Evolutionary conservation across 2,329 filamentous ascomycete genomes (phyloP), one percentile per base, ranked within the genome.

Genomic region (Beauveria sp.): DNA sequence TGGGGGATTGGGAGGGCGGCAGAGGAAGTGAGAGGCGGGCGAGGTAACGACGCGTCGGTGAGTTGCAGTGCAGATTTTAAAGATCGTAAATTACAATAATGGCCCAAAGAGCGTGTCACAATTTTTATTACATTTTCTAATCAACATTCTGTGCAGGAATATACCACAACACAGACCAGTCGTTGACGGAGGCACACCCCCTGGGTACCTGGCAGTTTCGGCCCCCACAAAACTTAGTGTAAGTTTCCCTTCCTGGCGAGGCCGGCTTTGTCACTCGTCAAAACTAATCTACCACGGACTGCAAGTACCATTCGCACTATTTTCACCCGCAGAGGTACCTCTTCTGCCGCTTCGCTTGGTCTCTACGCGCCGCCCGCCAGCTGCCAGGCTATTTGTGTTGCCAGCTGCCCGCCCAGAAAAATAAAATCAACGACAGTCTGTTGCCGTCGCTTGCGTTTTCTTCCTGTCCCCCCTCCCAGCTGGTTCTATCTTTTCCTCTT

Each of bases 161-260:
- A 28, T 10, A 28, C 9, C 6, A 44, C 26, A 20, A 3, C n/a
- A 8, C 40, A 34, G 22, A 30, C n/a, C 54, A 8, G 5, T 14
- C 18, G 10, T 55, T 41, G 24, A 14, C 57, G 22, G 57, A 47
- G 48, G 50, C 14, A 5, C 57, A 53, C 26, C 40, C 5, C 8
- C 10, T 54, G 12, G 48, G 41, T 59, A 59, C 57, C 48, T 59
- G 18, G 14, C 16, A 54, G 50, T 20, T 59, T 59, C 50, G 44
- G 57, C 50, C 57, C 57, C 57, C 57, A 54, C 50, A 46, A 22
- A 8, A 47, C 22, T 47, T 59, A 59, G 56, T 59, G 40, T 26
- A 46, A 41, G 50, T 59, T 59, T 53, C 57, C 57, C 40, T 53
- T 59, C 57, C 50, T 53, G 57, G 56, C 48, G 47, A 53, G 41